phyloP scores from a whole-genome alignment of 1,284 basidiomycete genomes.

The Moesziomyces parantarcticus region DNA sequence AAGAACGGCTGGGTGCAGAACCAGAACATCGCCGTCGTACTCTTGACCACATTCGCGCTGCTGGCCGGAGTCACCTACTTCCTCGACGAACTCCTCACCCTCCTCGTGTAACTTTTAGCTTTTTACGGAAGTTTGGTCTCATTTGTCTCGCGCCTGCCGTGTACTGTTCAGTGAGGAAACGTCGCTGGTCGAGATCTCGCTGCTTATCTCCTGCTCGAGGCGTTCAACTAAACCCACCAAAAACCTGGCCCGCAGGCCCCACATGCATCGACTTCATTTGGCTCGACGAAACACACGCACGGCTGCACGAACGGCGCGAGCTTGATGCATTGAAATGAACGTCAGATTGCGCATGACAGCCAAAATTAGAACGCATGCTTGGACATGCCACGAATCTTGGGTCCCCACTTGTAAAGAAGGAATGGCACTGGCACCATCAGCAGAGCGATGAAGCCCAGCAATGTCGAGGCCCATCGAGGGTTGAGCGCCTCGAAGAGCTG shows the following conservation, averaged over 20 bases:
- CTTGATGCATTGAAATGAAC: background rate
- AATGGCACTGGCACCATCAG: constrained; percentile 78
- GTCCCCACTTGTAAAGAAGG: constrained; percentile 70
- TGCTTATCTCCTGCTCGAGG: too few species aligned
- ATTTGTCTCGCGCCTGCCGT: background rate
- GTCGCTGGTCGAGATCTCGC: too few species aligned
- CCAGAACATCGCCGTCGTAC: constrained; percentile 34
- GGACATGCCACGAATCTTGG: constrained; percentile 67
- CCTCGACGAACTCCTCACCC: constrained; percentile 34
- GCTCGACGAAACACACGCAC: too few species aligned
- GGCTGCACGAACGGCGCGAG: background rate
- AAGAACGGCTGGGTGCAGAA: constrained; percentile 20
- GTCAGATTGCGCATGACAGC: background rate
- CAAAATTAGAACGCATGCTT: constrained; percentile 42
- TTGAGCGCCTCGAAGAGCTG: constrained; percentile 74
- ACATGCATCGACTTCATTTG: too few species aligned
- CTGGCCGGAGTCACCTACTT: constrained; percentile 43
- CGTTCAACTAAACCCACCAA: too few species aligned
- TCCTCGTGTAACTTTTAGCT: constrained; percentile 27
- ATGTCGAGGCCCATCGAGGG: constrained; percentile 78
- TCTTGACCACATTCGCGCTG: constrained; percentile 31
- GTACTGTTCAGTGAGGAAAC: too few species aligned
- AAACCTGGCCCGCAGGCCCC: too few species aligned
- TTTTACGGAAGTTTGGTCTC: background rate
- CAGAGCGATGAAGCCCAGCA: constrained; percentile 79